Evolutionary conservation across 129 eudicot genomes (phyloP).

Genomic region (Scalesia atractyloides): DNA sequence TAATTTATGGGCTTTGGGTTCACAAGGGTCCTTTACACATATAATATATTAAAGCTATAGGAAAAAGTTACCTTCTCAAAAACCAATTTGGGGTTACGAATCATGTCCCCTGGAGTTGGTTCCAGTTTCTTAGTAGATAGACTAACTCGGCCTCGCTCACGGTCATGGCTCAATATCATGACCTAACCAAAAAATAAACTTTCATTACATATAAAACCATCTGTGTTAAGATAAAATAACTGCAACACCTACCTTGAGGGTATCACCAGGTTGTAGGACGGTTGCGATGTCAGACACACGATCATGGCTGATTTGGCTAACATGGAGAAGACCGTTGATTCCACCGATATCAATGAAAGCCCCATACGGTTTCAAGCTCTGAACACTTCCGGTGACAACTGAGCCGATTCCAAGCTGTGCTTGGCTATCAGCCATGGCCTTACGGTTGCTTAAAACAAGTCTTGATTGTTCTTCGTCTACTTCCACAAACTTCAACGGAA

Average conservation of each 20-base stretch:
- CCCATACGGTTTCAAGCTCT: conserved; percentile 96
- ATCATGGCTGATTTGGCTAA: conserved; percentile 96
- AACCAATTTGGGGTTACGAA: conserved; percentile 89
- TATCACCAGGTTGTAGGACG: conserved; percentile 86
- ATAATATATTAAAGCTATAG: neutral
- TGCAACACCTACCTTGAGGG: neutral
- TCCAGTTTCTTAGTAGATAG: conserved; percentile 93
- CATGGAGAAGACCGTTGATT: conserved; percentile 92
- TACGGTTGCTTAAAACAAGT: conserved; percentile 87
- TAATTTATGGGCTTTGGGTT: too few relatives aligned
- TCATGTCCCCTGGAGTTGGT: conserved; percentile 98
- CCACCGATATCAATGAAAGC: conserved; percentile 97
- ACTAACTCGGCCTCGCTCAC: conserved; percentile 95
- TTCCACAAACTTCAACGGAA: conserved; percentile 89
- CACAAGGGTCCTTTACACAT: neutral
- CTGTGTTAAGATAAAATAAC: neutral
- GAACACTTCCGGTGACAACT: conserved; percentile 79
- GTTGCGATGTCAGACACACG: conserved; percentile 91
- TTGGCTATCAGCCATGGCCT: conserved; percentile 94
- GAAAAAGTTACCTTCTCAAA: conserved; percentile 78
- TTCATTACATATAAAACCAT: neutral
- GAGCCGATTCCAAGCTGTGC: conserved; percentile 95
- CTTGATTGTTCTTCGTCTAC: conserved; percentile 90
- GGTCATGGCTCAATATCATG: conserved; percentile 91
- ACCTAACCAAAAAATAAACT: conserved; percentile 48